Conservation (phyloP, 495 filamentous ascomycete species). For the Astrothelium subdiscretum region DNA sequence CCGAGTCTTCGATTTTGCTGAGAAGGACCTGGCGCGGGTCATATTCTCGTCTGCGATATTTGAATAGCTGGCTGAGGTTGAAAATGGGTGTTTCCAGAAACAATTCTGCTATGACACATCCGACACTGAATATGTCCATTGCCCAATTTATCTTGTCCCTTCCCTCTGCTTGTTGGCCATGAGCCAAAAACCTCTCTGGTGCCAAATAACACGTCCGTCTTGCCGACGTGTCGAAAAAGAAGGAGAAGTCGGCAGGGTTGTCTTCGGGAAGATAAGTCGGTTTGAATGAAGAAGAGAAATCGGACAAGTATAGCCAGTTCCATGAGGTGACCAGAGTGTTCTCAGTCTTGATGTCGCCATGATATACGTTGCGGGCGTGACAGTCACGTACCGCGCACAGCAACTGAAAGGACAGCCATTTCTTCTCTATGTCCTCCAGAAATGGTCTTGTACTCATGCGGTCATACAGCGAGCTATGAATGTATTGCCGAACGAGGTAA, state of each 20-base stretch:
- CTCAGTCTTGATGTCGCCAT: constrained; percentile 98
- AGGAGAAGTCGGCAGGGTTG: constrained; percentile 94
- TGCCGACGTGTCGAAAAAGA: constrained; percentile 81
- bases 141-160: constrained; percentile 71
- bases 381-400: constrained; percentile 88
- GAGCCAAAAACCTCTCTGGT: constrained; percentile 76
- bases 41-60: constrained; percentile 85
- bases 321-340: constrained; percentile 95
- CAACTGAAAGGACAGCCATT: constrained; percentile 95
- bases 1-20: constrained; percentile 74
- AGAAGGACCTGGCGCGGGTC: constrained; percentile 71
- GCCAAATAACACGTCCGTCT: constrained; percentile 92
- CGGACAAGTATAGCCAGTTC: constrained; percentile 97
- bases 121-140: constrained; percentile 97
- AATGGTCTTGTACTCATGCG: constrained; percentile 93
- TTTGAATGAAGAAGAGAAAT: constrained; percentile 94
- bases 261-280: constrained; percentile 90
- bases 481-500: constrained; percentile 90
- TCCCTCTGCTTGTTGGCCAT: constrained; percentile 49
- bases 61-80: constrained; percentile 83
- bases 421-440: constrained; percentile 94
- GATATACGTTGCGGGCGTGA: constrained; percentile 80
- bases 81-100: constrained; percentile 95
- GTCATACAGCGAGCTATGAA: constrained; percentile 95
- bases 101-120: constrained; percentile 94